phyloP scores from a whole-genome alignment of 495 filamentous ascomycete species.

The Usnea hakonensis region DNA sequence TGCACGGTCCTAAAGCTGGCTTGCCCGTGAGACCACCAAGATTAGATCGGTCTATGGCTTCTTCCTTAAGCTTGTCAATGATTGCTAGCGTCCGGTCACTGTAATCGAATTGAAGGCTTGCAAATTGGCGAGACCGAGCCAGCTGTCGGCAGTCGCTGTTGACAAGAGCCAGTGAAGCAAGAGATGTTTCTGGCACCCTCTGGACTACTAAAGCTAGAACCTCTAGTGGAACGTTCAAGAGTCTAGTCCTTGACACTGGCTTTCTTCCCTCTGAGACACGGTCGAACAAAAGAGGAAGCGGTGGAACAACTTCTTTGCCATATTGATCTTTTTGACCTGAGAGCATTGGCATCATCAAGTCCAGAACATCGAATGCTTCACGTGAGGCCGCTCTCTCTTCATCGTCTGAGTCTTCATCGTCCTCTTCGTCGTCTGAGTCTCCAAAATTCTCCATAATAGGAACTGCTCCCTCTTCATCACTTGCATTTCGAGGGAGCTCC shows the following conservation, averaged over 20 bases:
- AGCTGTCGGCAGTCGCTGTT: constrained; percentile 14
- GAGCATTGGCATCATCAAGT: not conserved
- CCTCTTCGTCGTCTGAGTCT: no score
- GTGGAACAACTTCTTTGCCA: not conserved
- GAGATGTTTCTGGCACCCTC: not conserved
- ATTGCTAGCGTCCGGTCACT: not conserved
- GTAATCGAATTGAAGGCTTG: constrained; percentile 12
- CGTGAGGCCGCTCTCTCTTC: no score
- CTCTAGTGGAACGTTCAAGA: not conserved
- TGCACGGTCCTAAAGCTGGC: not conserved
- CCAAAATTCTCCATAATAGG: no score
- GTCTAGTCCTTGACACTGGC: not conserved
- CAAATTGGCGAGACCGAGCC: constrained; percentile 11
- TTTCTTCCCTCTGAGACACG: not conserved
- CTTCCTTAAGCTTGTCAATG: not conserved
- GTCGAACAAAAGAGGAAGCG: not conserved
- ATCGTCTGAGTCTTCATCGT: no score
- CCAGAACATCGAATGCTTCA: no score
- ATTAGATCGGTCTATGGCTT: not conserved
- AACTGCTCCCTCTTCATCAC: no score
- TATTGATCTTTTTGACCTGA: not conserved
- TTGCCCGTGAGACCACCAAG: not conserved
- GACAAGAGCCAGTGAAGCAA: constrained; percentile 13
- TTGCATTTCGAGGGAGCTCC: no score
- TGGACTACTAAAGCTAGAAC: not conserved